Evolutionary conservation across 2,329 filamentous ascomycete species (phyloP), one percentile per base, ranked within the genome.

Genomic region (Alternaria postmessia): DNA sequence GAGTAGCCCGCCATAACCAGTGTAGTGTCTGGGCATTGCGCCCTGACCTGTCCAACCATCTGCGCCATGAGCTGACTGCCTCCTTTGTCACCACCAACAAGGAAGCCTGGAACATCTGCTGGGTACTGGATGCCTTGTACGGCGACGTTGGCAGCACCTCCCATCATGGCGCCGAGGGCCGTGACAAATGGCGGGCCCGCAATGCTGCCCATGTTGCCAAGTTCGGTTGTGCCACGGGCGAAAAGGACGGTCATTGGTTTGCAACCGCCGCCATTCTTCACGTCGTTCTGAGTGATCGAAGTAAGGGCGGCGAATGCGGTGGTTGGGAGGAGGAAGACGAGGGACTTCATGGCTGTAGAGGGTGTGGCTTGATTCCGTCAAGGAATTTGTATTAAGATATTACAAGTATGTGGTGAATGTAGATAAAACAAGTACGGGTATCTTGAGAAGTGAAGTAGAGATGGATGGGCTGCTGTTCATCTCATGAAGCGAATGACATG

Each of bases 61-160:
- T 77, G 66, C 41, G 81, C 79, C 82, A 86, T 84, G 57, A 74
- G 78, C 39, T 69, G 67, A 52, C 80, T 81, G 6, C 84, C 84
- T 9, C 57, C 69, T 5, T 70, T 65, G 62, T 84, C 82, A 2
- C 84, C 84, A 7, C 82, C 81, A 12, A 74, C 75, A 5, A 84
- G 70, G 63, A 84, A 85, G 0, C 84, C 84, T 4, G 67, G 62
- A 11, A 77, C 57, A 34, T 70, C 64, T n/a, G 85, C 85, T 2
- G 81, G 75, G 66, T 87, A 88, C 32, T 83, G 76, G 20, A 87
- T 82, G 51, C 85, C 86, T 73, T 87, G 86, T 11, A 86, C 80
- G 3, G 81, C 82, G 8, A 86, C 70, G 54, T 81, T 80, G 41
- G 74, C 75, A 6, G 73, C 75, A 14, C 80, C 46, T 38, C 46